These are phyloP conservation scores for Aeschynomene evenia DNA, from an alignment of 306 rosid species.

Conservation along the genomic window DNA sequence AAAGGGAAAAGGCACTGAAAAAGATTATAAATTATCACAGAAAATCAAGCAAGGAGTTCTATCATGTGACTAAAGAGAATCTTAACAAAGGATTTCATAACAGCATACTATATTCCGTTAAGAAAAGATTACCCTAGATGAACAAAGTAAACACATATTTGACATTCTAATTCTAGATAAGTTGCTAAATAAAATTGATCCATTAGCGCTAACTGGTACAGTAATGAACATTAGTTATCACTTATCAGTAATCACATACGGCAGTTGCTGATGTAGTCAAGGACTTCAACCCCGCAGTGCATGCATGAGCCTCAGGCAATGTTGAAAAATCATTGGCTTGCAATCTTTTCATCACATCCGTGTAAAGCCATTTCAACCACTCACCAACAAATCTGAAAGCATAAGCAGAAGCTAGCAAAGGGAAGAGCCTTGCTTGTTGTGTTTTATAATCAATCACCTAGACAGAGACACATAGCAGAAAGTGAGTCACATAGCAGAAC, in stretches of 20 bases:
- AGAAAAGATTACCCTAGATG: background rate
- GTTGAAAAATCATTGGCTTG: conserved; percentile 81
- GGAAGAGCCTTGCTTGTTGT: conserved; percentile 93
- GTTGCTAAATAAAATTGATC: background rate
- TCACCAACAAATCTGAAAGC: conserved; percentile 99
- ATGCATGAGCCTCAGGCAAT: conserved; percentile 98
- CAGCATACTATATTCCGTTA: background rate
- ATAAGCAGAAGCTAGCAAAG: conserved; percentile 96
- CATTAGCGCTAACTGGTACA: conserved; percentile 6
- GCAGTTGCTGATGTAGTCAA: conserved; percentile 93
- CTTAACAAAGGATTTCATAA: background rate
- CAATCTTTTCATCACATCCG: conserved; percentile 84
- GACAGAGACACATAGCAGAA: conserved; percentile 32
- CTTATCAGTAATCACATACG: conserved; percentile 52
- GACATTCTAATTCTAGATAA: conserved; percentile 1
- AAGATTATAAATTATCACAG: background rate
- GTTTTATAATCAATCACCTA: conserved; percentile 98
- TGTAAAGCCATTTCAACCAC: conserved; percentile 95
- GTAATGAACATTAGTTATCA: conserved; percentile 24
- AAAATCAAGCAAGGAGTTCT: background rate
- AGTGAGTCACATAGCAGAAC: conserved; percentile 1
- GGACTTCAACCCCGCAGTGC: conserved; percentile 98
- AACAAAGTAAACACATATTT: conserved; percentile 1
- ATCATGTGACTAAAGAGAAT: background rate
- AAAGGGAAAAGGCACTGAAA: conserved; percentile 7